These are phyloP conservation scores for Fusarium odoratissimum DNA, from an alignment of 2,329 filamentous ascomycete genomes.

Conservation along the genomic window DNA sequence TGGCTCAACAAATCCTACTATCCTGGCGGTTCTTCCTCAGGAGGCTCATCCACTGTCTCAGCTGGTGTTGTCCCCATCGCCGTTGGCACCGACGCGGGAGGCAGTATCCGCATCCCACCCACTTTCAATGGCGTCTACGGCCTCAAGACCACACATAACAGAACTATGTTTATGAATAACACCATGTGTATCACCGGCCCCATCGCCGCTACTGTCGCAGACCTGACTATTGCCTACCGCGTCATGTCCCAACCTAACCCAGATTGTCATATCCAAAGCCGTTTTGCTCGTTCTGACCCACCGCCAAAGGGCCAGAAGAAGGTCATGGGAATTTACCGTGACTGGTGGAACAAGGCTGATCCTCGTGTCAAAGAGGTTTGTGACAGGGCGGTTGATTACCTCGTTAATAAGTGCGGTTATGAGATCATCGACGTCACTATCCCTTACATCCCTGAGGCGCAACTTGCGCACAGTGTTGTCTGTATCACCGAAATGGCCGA, in stretches of 20 bases:
- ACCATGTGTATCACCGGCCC: conserved; percentile 76
- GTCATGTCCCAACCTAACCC: conserved; percentile 80
- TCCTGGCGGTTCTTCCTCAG: conserved; percentile 83
- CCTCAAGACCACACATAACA: conserved; percentile 81
- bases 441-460: conserved; percentile 75
- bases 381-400: conserved; percentile 69
- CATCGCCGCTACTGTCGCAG: conserved; percentile 78
- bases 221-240: conserved; percentile 85
- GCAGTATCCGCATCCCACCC: conserved; percentile 78
- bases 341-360: conserved; percentile 63
- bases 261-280: conserved; percentile 66
- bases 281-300: conserved; percentile 70
- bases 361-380: conserved; percentile 71
- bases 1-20: conserved; percentile 83
- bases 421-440: conserved; percentile 70
- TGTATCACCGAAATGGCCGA: conserved; percentile 78
- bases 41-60: conserved; percentile 76
- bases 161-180: conserved; percentile 68
- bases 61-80: conserved; percentile 80
- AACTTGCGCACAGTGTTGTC: conserved; percentile 80
- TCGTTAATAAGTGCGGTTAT: conserved; percentile 62
- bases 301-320: conserved; percentile 60
- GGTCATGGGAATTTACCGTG: conserved; percentile 77
- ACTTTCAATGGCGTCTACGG: conserved; percentile 85
- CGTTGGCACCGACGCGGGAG: conserved; percentile 80